Percentiles rank a stretch among this genome's conserved stretches.
Conservation (phyloP, 495 filamentous ascomycete species). For the Penicilliopsis zonata region DNA sequence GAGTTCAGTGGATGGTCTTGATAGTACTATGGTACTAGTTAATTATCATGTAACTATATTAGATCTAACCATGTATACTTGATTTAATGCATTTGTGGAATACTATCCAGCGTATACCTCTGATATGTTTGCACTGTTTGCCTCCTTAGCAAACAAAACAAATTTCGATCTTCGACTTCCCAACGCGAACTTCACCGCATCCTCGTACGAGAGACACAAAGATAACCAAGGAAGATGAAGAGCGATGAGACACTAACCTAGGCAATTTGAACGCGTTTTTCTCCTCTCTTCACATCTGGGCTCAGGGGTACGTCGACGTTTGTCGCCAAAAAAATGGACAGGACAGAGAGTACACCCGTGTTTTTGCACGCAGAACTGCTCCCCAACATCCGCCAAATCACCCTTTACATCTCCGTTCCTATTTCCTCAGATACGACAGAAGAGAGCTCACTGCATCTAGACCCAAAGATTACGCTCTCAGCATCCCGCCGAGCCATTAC, state of each 20-base stretch:
- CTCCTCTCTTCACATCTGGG: background rate
- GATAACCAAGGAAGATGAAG: slow-evolving; percentile 1
- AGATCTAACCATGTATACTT: background rate
- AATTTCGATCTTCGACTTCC: background rate
- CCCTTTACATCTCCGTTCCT: slow-evolving; percentile 55
- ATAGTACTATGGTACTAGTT: slow-evolving; percentile 14
- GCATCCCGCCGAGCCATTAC: slow-evolving; percentile 28
- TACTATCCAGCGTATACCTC: background rate
- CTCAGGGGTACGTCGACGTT: background rate
- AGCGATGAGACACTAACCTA: no score
- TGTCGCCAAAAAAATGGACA: background rate
- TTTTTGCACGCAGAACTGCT: slow-evolving; percentile 79
- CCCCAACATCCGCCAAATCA: slow-evolving; percentile 74
- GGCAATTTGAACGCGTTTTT: no score
- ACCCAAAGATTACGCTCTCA: slow-evolving; percentile 21
- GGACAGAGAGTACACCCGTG: no score
- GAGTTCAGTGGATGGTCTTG: slow-evolving; percentile 70
- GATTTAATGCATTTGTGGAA: background rate
- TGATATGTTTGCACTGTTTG: slow-evolving; percentile 1
- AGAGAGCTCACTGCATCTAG: slow-evolving; percentile 6
- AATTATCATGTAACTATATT: background rate
- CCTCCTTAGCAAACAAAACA: background rate
- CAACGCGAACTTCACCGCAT: no score
- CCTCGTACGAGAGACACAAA: no score
- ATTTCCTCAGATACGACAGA: slow-evolving; percentile 1